phyloP scores from a whole-genome alignment of 306 rosid genomes.

The Ammopiptanthus mongolicus region DNA sequence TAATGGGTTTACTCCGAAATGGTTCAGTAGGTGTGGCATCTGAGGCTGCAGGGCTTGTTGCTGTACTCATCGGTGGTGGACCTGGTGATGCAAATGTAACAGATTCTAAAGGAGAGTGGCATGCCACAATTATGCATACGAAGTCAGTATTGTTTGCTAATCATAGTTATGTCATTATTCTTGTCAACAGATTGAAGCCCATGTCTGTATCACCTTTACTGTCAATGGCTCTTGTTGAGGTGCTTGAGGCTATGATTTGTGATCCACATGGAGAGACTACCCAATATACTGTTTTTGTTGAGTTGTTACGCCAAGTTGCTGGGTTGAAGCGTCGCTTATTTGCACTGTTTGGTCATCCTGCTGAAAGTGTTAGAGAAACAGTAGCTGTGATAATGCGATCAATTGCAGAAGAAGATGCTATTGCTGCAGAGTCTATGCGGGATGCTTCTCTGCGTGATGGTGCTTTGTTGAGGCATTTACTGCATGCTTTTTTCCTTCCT shows the following conservation, averaged over 20 bases:
- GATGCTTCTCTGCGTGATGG: constrained; percentile 99
- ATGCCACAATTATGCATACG: constrained; percentile 93
- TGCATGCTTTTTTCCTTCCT: constrained; percentile 89
- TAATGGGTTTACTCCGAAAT: constrained; percentile 96
- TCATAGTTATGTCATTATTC: constrained; percentile 65
- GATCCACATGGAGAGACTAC: constrained; percentile 98
- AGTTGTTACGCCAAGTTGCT: constrained; percentile 95
- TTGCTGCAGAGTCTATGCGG: constrained; percentile 99
- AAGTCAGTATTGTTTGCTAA: constrained; percentile 94
- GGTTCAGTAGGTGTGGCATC: constrained; percentile 98
- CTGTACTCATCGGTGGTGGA: constrained; percentile 96
- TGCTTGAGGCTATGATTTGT: constrained; percentile 97
- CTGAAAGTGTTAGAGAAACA: constrained; percentile 92
- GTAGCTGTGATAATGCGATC: constrained; percentile 98
- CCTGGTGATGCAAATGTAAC: constrained; percentile 70
- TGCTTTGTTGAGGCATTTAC: constrained; percentile 88
- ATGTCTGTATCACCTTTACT: constrained; percentile 89
- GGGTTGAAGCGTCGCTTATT: constrained; percentile 96
- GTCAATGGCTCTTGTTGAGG: constrained; percentile 96
- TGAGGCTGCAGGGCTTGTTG: constrained; percentile 93
- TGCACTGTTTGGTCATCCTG: constrained; percentile 98
- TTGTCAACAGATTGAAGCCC: constrained; percentile 89
- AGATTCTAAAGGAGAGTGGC: constrained; percentile 95
- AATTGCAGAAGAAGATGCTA: constrained; percentile 99
- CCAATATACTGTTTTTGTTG: constrained; percentile 90